Percentiles rank a stretch among this genome's conserved stretches.
Conservation (phyloP, 257 asterid species). For the Solanum etuberosum region DNA sequence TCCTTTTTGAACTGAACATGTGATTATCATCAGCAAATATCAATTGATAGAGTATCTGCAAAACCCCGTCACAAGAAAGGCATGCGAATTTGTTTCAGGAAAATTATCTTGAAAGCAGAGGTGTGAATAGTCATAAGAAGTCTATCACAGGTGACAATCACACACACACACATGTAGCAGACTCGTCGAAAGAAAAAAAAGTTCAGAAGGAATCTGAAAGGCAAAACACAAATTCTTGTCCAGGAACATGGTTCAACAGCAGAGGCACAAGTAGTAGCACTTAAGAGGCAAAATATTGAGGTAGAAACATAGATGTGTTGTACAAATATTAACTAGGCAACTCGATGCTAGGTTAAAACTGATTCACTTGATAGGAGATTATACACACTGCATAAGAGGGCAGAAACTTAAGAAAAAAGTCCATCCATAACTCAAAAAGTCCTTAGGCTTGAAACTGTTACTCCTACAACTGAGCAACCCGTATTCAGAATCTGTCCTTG, state of each 20-base stretch:
- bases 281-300: neutral
- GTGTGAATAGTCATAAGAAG: neutral
- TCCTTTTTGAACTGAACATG: neutral
- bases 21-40: neutral
- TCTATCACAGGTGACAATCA: neutral
- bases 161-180: neutral
- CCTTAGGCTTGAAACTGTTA: neutral
- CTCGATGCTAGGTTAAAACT: neutral
- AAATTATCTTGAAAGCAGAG: neutral
- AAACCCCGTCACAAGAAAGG: neutral
- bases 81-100: neutral
- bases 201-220: neutral
- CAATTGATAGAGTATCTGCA: neutral
- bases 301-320: neutral
- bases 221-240: neutral
- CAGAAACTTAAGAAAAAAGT: neutral
- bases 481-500: neutral
- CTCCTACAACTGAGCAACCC: neutral
- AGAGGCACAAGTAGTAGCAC: neutral
- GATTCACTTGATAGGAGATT: neutral
- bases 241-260: neutral
- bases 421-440: neutral
- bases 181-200: neutral
- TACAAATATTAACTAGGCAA: neutral
- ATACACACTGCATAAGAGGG: neutral